These are phyloP conservation scores for Blastobotrys proliferans DNA, from an alignment of 1,139 yeast genomes.

Conservation along the genomic window DNA sequence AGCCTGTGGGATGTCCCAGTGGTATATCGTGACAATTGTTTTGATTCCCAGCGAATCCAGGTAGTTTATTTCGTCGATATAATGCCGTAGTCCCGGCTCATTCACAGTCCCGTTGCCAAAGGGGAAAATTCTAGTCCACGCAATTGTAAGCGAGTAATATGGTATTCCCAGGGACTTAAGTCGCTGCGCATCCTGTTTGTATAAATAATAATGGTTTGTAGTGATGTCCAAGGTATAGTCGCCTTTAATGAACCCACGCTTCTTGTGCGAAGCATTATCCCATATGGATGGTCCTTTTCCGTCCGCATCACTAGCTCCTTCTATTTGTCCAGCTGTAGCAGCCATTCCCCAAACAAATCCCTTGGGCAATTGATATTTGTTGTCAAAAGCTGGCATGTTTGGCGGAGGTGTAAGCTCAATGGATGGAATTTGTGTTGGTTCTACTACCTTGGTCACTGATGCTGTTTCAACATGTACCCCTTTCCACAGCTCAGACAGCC, in stretches of 20 bases:
- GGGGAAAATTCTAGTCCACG: constrained; percentile 40
- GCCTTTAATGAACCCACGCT: constrained; percentile 20
- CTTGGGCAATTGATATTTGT: constrained; percentile 16
- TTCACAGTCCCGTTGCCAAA: constrained; percentile 36
- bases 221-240: constrained; percentile 36
- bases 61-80: constrained; percentile 36
- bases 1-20: constrained; percentile 31
- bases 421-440: constrained; percentile 18
- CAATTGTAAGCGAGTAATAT: constrained; percentile 36
- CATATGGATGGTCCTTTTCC: constrained; percentile 37
- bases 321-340: constrained; percentile 34
- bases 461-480: constrained; percentile 9
- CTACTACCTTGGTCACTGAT: constrained; percentile 14
- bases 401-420: constrained; percentile 21
- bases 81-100: constrained; percentile 36
- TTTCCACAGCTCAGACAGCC: constrained; percentile 2
- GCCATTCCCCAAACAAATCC: constrained; percentile 28
- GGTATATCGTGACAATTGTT: constrained; percentile 37
- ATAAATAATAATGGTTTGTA: constrained; percentile 37
- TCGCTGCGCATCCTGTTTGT: constrained; percentile 37
- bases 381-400: constrained; percentile 14
- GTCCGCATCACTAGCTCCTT: constrained; percentile 39
- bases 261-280: constrained; percentile 29
- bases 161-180: constrained; percentile 38
- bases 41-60: constrained; percentile 33